phyloP scores from a whole-genome alignment of 345 rosid species.

The Syzygium oleosum region DNA sequence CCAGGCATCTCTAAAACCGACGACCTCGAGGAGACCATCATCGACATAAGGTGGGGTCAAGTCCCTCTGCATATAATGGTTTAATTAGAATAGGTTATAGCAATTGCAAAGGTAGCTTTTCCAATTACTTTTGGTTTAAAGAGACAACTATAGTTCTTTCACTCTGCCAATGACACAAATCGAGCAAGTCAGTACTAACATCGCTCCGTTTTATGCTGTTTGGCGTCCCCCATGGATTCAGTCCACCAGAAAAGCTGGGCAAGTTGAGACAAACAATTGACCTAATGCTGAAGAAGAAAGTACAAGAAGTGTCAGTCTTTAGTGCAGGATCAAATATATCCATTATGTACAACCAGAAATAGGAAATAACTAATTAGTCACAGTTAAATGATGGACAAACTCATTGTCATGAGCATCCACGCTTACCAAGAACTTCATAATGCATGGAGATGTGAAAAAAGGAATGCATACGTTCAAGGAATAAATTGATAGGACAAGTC shows the following conservation, averaged over 20 bases:
- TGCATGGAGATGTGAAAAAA: neutral
- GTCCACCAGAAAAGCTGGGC: conserved; percentile 93
- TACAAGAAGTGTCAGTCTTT: neutral
- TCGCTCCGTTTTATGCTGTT: conserved; percentile 30
- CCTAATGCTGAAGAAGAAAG: conserved; percentile 49
- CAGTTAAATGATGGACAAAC: neutral
- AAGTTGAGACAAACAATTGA: conserved; percentile 84
- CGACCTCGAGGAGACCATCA: conserved; percentile 72
- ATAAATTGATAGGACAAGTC: neutral
- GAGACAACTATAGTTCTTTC: neutral
- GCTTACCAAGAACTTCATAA: neutral
- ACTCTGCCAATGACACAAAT: neutral
- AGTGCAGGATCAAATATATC: neutral
- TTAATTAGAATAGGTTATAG: neutral
- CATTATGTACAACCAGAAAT: neutral
- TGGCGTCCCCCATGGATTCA: conserved; percentile 92
- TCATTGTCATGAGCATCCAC: neutral
- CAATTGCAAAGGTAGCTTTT: neutral
- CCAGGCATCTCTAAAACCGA: conserved; percentile 97
- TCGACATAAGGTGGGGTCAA: conserved; percentile 83
- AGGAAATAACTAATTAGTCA: neutral
- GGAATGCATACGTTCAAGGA: neutral
- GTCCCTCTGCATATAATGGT: conserved; percentile 39
- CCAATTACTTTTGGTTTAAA: neutral
- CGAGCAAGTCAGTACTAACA: conserved; percentile 21